Evolutionary conservation across 2,329 filamentous ascomycete species (phyloP).

Genomic region (Conoideocrella luteorostrata): DNA sequence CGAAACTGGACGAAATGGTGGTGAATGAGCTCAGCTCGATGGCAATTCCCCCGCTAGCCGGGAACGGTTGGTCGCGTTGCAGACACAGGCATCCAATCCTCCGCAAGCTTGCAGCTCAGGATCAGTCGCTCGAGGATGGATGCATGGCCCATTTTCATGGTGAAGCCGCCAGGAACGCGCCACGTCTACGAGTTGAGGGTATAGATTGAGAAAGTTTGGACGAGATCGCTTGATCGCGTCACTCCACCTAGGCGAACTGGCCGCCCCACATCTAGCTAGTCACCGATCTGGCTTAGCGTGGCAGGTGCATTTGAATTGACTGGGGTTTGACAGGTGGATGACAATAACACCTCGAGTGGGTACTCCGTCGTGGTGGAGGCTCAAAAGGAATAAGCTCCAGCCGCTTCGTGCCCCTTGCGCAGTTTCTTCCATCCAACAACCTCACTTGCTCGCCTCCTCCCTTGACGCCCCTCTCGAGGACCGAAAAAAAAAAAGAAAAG

Average conservation of each 20-base stretch:
- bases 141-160: background rate
- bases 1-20: no score
- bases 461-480: conserved; percentile 1
- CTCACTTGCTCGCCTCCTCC: conserved; percentile 4
- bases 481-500: conserved; percentile 3
- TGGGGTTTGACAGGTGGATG: background rate
- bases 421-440: conserved; percentile 4
- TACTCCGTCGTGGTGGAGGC: conserved; percentile 6
- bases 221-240: conserved; percentile 4
- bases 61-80: background rate
- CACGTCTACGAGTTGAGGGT: conserved; percentile 1
- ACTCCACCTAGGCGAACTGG: background rate
- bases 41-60: background rate
- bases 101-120: background rate
- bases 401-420: conserved; percentile 12
- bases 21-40: background rate
- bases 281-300: background rate
- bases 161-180: conserved; percentile 6
- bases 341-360: background rate
- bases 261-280: no score
- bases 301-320: background rate
- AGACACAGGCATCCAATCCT: background rate
- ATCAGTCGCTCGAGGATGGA: background rate
- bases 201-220: background rate
- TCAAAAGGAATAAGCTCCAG: conserved; percentile 9